Conservation (phyloP, 2,329 filamentous ascomycete genomes). For the Penicillium decumbens region DNA sequence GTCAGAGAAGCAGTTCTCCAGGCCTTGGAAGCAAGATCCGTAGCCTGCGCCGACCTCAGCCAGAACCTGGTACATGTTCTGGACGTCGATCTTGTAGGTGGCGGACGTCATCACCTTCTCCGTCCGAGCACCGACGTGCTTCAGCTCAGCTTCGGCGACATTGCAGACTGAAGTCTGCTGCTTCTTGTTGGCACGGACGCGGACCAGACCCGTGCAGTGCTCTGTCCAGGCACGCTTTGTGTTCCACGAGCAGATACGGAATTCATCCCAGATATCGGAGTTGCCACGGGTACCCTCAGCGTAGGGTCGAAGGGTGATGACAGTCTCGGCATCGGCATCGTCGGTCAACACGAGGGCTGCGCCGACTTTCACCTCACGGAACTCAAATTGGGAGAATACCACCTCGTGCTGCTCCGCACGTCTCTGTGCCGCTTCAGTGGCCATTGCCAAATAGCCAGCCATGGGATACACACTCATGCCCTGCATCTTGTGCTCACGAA, state of each 20-base stretch:
- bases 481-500: conserved; percentile 34
- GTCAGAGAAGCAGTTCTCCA: conserved; percentile 46
- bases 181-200: conserved; percentile 18
- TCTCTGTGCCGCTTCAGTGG: conserved; percentile 32
- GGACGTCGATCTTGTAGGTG: conserved; percentile 28
- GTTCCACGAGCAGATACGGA: conserved; percentile 26
- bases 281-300: conserved; percentile 39
- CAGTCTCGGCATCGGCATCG: conserved; percentile 48
- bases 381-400: conserved; percentile 43
- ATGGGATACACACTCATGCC: conserved; percentile 23
- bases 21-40: conserved; percentile 50
- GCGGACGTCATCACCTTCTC: conserved; percentile 3
- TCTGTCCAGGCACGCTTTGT: conserved; percentile 25
- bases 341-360: conserved; percentile 49
- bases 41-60: conserved; percentile 48
- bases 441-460: conserved; percentile 31
- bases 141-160: conserved; percentile 10
- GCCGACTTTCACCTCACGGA: conserved; percentile 47
- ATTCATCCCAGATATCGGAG: conserved; percentile 28
- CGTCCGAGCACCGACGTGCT: conserved; percentile 9
- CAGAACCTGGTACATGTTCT: conserved; percentile 47
- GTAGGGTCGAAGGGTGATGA: conserved; percentile 42
- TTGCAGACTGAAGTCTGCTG: conserved; percentile 17
- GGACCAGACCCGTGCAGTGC: conserved; percentile 28
- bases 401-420: conserved; percentile 24